Conservation (phyloP, 805 yeast genomes). For the Wickerhamomyces bisporus region DNA sequence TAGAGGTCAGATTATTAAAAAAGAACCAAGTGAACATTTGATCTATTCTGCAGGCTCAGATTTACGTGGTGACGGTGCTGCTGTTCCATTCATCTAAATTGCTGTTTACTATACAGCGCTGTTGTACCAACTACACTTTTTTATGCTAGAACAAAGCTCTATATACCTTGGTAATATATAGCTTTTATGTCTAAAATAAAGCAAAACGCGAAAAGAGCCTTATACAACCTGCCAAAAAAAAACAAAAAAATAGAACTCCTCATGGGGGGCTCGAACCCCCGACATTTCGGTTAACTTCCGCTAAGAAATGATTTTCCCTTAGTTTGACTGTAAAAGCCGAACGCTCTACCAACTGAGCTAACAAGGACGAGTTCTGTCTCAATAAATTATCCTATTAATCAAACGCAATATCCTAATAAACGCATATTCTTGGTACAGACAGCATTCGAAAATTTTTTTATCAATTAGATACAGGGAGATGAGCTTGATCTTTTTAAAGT, state of each 20-base stretch:
- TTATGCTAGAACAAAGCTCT: too few relatives aligned
- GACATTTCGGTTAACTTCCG: slow-evolving; percentile 12
- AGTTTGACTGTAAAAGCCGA: slow-evolving; percentile 10
- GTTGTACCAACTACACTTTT: too few relatives aligned
- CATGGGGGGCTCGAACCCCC: slow-evolving; percentile 13
- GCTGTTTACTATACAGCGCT: too few relatives aligned
- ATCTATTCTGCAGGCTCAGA: slow-evolving; percentile 72
- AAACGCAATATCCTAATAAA: too few relatives aligned
- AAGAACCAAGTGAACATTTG: slow-evolving; percentile 35
- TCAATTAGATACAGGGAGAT: neutral
- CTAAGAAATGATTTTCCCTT: slow-evolving; percentile 5
- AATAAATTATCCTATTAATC: too few relatives aligned
- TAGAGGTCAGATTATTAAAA: slow-evolving; percentile 68
- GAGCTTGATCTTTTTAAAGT: neutral
- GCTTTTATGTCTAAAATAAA: too few relatives aligned
- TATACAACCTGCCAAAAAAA: neutral
- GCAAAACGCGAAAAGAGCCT: too few relatives aligned
- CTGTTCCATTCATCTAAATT: slow-evolving; percentile 32
- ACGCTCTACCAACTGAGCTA: slow-evolving; percentile 13
- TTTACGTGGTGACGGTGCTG: slow-evolving; percentile 81
- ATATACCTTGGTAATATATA: too few relatives aligned
- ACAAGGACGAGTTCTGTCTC: slow-evolving; percentile 9
- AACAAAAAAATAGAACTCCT: slow-evolving; percentile 7
- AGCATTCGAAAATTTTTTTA: neutral
- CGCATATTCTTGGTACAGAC: too few relatives aligned